These are phyloP conservation scores for Tulasnella sp. DNA, from an alignment of 768 basidiomycete genomes.

Conservation along the genomic window DNA sequence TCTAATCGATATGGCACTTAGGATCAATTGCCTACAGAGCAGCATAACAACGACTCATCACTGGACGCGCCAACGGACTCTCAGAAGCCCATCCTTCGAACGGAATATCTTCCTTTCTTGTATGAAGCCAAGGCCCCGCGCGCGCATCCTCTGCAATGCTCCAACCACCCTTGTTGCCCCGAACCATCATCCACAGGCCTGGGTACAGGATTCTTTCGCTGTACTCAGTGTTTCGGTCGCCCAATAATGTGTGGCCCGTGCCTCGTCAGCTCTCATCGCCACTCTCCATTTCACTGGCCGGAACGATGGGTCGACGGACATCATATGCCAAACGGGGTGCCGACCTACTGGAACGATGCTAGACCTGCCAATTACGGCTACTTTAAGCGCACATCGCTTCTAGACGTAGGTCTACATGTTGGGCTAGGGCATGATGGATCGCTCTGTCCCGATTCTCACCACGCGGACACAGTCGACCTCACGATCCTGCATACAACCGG, in stretches of 20 bases:
- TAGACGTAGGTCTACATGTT: background rate
- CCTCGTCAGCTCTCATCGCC: background rate
- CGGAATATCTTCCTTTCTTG: background rate
- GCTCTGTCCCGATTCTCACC: background rate
- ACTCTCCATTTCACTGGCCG: background rate
- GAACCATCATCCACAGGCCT: too few species aligned
- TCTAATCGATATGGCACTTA: too few species aligned
- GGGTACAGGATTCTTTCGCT: background rate
- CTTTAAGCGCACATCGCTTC: background rate
- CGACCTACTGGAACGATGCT: background rate
- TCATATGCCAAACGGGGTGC: background rate
- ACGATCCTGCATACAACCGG: background rate
- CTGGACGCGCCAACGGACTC: too few species aligned
- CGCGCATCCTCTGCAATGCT: background rate
- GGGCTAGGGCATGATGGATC: background rate
- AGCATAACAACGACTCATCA: too few species aligned
- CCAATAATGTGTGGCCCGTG: background rate
- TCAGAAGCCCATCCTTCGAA: too few species aligned
- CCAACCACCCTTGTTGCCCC: background rate
- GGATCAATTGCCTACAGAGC: too few species aligned
- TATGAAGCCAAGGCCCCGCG: background rate
- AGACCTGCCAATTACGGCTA: background rate
- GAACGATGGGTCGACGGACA: background rate
- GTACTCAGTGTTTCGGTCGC: background rate
- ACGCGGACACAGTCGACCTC: background rate